Evolutionary conservation across 1,284 basidiomycete genomes (phyloP).

Genomic region (Ceratobasidium sp.): DNA sequence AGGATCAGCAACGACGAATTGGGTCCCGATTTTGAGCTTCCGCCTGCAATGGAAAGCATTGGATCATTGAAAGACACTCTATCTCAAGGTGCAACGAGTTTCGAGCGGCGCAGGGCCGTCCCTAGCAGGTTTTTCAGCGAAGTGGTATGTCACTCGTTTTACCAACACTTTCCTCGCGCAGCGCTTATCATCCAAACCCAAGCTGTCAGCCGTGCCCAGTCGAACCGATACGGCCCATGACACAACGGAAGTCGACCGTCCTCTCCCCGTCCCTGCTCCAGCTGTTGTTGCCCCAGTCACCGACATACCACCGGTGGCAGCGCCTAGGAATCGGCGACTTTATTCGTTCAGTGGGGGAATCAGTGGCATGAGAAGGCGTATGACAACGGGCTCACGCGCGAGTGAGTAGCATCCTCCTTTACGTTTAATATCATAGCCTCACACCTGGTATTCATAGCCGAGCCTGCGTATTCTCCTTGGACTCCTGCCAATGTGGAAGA

Average conservation of each 20-base stretch:
- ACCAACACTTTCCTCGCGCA: background rate
- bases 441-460: slow-evolving; percentile 55
- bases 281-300: slow-evolving; percentile 22
- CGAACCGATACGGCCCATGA: background rate
- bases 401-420: background rate
- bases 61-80: slow-evolving; percentile 11
- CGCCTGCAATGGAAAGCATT: slow-evolving; percentile 35
- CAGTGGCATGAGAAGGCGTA: slow-evolving; percentile 43
- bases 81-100: background rate
- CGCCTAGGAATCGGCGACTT: slow-evolving; percentile 27
- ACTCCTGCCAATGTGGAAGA: slow-evolving; percentile 58
- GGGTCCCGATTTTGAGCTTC: slow-evolving; percentile 41
- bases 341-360: too few relatives aligned
- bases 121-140: slow-evolving; percentile 37
- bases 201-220: slow-evolving; percentile 27
- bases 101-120: slow-evolving; percentile 22
- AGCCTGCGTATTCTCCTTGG: slow-evolving; percentile 28
- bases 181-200: background rate
- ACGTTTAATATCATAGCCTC: slow-evolving; percentile 21
- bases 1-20: slow-evolving; percentile 36
- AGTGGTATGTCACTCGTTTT: slow-evolving; percentile 5
- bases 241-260: background rate
- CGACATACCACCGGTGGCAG: slow-evolving; percentile 1
- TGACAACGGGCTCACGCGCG: slow-evolving; percentile 19
- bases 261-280: background rate